Evolutionary conservation across 495 filamentous ascomycete species (phyloP).

Genomic region (Chaetomium tenue): DNA sequence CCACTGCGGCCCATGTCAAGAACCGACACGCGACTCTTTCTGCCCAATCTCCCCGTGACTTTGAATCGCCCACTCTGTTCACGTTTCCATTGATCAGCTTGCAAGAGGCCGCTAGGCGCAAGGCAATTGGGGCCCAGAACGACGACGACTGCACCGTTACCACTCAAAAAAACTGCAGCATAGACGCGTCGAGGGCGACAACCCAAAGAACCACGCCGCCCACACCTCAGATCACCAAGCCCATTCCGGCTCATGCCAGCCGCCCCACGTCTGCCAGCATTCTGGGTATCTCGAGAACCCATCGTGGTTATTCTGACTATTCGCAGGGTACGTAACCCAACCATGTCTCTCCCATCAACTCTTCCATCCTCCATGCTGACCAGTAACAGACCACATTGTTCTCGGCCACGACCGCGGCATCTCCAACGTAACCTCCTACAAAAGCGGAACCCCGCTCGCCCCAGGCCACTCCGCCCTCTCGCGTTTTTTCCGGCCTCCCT

Average conservation of each 20-base stretch:
- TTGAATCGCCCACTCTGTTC: slow-evolving; percentile 26
- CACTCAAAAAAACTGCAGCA: slow-evolving; percentile 28
- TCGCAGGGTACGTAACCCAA: slow-evolving; percentile 4
- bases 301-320: slow-evolving; percentile 5
- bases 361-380: not conserved
- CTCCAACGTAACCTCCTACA: slow-evolving; percentile 10
- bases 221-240: slow-evolving; percentile 24
- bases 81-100: slow-evolving; percentile 31
- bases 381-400: not conserved
- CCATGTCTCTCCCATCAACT: not conserved
- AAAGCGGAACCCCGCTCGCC: slow-evolving; percentile 12
- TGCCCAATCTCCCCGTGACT: not conserved
- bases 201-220: slow-evolving; percentile 27
- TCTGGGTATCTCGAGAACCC: not conserved
- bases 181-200: slow-evolving; percentile 20
- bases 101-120: slow-evolving; percentile 29
- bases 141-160: slow-evolving; percentile 28
- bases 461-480: slow-evolving; percentile 14
- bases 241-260: slow-evolving; percentile 18
- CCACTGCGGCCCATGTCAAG: not conserved
- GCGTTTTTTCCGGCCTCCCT: slow-evolving; percentile 2
- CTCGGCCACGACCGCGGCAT: slow-evolving; percentile 5
- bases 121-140: slow-evolving; percentile 22
- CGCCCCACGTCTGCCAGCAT: slow-evolving; percentile 18
- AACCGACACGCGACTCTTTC: not conserved